phyloP scores from a whole-genome alignment of 257 asterid species.

The Knoxia roxburghii region DNA sequence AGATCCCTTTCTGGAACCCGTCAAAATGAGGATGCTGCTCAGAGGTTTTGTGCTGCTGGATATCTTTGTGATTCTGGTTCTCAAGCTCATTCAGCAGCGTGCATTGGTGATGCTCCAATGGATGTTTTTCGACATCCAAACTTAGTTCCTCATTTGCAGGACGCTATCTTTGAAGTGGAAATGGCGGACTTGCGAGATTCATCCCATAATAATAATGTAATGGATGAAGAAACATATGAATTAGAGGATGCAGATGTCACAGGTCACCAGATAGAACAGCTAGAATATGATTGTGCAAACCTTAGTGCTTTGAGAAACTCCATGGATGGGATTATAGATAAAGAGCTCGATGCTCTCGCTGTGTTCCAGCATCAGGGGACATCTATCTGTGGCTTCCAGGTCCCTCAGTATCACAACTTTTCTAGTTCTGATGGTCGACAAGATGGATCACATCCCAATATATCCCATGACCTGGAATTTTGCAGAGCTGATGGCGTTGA shows the following conservation, averaged over 20 bases:
- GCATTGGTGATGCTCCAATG: neutral
- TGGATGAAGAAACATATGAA: conserved; percentile 3
- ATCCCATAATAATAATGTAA: neutral
- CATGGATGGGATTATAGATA: neutral
- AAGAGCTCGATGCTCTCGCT: conserved; percentile 6
- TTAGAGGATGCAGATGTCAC: conserved; percentile 11
- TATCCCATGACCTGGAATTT: neutral
- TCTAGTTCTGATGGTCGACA: neutral
- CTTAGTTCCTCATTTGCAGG: conserved; percentile 2
- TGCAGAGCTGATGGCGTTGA: conserved; percentile 2
- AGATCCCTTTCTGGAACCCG: too few species aligned
- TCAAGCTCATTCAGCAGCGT: conserved; percentile 3
- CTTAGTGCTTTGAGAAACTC: neutral
- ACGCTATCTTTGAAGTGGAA: conserved; percentile 2
- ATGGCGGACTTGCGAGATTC: neutral
- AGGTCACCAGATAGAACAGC: conserved; percentile 1
- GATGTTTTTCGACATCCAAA: neutral
- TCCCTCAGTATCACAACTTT: neutral
- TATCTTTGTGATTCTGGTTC: conserved; percentile 18
- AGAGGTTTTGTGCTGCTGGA: neutral
- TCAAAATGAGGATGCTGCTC: conserved; percentile 14
- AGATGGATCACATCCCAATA: neutral
- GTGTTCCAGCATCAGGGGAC: neutral
- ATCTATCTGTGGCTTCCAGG: neutral
- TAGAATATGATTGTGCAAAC: neutral